phyloP scores from a whole-genome alignment of 2,329 filamentous ascomycete species.

The Alternaria gansuensis region DNA sequence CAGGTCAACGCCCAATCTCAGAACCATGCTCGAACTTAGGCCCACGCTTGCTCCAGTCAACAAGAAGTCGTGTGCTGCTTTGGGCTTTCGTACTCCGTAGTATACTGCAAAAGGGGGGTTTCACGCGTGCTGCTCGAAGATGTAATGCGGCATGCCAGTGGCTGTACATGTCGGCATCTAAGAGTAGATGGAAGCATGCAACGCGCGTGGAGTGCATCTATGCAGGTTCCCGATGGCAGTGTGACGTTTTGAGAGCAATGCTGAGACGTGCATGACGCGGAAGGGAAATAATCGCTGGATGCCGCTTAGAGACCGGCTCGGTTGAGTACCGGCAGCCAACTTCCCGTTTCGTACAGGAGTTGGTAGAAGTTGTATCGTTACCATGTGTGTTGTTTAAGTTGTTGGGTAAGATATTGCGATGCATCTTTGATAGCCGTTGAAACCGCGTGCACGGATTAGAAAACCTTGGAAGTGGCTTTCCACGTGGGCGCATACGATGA shows the following conservation, averaged over 20 bases:
- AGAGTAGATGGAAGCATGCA: constrained; percentile 8
- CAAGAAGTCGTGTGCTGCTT: constrained; percentile 24
- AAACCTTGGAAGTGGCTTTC: constrained; percentile 5
- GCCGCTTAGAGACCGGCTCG: background rate
- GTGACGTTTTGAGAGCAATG: constrained; percentile 21
- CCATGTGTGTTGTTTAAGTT: background rate
- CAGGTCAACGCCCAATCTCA: background rate
- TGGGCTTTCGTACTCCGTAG: constrained; percentile 20
- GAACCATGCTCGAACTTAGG: constrained; percentile 1
- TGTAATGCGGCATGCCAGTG: constrained; percentile 18
- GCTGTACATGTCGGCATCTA: constrained; percentile 18
- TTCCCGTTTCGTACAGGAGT: background rate
- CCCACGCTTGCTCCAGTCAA: constrained; percentile 26
- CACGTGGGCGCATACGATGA: constrained; percentile 33
- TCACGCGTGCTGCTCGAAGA: constrained; percentile 12
- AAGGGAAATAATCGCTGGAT: constrained; percentile 7
- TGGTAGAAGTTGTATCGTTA: background rate
- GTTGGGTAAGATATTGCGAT: background rate
- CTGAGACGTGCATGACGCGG: constrained; percentile 22
- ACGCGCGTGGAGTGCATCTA: constrained; percentile 13
- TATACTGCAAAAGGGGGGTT: constrained; percentile 11
- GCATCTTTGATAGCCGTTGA: constrained; percentile 21
- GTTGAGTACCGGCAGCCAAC: background rate
- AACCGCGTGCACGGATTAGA: constrained; percentile 7
- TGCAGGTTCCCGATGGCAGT: constrained; percentile 20